Evolutionary conservation across 2,329 filamentous ascomycete species (phyloP), one percentile per base, ranked within the genome.

Genomic region (Fusarium bulbicola): DNA sequence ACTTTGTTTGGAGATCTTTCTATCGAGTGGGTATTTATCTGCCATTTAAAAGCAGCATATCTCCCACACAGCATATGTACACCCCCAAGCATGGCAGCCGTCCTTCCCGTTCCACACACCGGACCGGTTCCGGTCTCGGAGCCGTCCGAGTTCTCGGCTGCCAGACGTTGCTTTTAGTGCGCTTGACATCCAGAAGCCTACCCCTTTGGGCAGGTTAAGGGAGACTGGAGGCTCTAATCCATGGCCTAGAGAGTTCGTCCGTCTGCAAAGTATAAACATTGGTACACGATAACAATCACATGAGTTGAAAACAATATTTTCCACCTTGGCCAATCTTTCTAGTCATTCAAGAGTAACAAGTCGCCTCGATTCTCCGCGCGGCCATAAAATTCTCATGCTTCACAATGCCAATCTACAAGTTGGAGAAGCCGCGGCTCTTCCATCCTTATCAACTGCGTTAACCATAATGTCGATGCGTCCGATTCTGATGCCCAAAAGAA

Each of bases 111-210:
- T 40, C 42, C 52, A 43, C 54, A 52, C 47, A 70, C 75, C 75
- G 75, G 75, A 50, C 75, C 75, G 75, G 75, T 76, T 61, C 76
- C 74, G 76, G 65, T 64, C 53, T 67, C 73, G 74, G 70, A 72
- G 59, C 72, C 66, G 72, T 72, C 66, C 63, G 59, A 50, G 43
- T 28, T 63, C 34, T 69, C 58, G 49, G 54, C 37, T 46, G 53
- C 30, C 21, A 71, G 46, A 59, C 24, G 26, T 57, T 39, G 37
- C 42, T 62, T 39, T 61, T 39, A 59, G 53, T 47, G 30, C 37
- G 54, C 50, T 59, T 45, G 56, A 20, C 54, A 43, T 74, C 71
- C 67, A 74, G 71, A 74, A 74, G 63, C 54, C 46, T 73, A 68
- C 63, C 67, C 46, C n/a, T 74, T 74, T 68, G 34, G 71, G 71